Base-by-base conservation (phyloP, 2,329 filamentous ascomycete genomes). In the Magnaporthales sp. region DNA sequence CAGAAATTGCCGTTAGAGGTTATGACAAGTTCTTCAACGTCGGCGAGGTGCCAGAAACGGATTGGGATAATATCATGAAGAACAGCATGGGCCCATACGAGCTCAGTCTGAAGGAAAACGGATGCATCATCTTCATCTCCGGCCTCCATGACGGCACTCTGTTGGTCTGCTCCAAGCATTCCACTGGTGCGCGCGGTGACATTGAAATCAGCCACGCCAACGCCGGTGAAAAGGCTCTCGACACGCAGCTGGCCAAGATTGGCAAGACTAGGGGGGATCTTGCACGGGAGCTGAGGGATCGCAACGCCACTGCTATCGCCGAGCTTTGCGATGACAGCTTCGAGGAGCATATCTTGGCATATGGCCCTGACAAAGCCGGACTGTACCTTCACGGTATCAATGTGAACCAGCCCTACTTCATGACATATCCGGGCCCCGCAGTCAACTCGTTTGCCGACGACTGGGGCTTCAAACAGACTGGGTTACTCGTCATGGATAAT, bases 21-120 rank as follows among this genome's bases (percentile, higher is more conserved):
- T 99, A 99, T 78, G 94, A 99, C 83, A 99, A 99, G 79, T 99
- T 99, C 81, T 99, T 99, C 86, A 99, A 99, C 73, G 85, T 92
- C 56, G 86, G 86, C 64, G 95, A 99, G 79, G 90, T 96, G 8
- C 77, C 80, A 62, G 87, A 90, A 70, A 99, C 95, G 3, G 85
- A 89, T 72, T 99, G 95, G 95, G 77, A 81, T 19, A 91, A 90
- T 73, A 92, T 99, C 68, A 82, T 90, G 74, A 78, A 79, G 30
- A 84, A 90, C 67, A 98, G 95, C 0, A 81, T 86, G 70, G 93
- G 92, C 0, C 95, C 95, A 0, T 99, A 98, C 73, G 95, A 99
- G 78, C 81, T 99, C 67, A 98, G 93, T 67, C 87, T 98, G 65
- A 99, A 99, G 80, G 95, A 99, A 78, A 99, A 99, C 73, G 95